These are phyloP conservation scores for Gloeostereum incarnatum DNA, from an alignment of 768 basidiomycete genomes.

Conservation along the genomic window DNA sequence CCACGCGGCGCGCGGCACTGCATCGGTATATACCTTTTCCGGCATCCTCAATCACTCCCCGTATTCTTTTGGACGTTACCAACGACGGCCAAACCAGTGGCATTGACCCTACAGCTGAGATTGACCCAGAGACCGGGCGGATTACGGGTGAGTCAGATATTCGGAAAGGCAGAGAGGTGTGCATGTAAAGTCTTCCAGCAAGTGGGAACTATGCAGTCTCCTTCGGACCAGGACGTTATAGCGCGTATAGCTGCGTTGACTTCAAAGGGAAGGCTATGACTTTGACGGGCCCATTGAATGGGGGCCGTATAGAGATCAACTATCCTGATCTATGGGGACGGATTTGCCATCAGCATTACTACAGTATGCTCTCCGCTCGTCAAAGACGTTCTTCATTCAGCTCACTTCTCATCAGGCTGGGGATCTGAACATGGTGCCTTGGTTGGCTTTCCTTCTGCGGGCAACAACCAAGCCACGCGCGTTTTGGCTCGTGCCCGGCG, in stretches of 20 bases:
- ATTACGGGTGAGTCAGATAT: slow-evolving; percentile 33
- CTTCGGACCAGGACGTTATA: slow-evolving; percentile 52
- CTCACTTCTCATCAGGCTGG: not conserved
- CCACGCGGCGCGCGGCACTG: slow-evolving; percentile 48
- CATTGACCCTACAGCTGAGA: slow-evolving; percentile 33
- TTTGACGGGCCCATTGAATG: slow-evolving; percentile 41
- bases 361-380: slow-evolving; percentile 23
- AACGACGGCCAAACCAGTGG: slow-evolving; percentile 51
- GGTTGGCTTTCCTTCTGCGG: slow-evolving; percentile 36
- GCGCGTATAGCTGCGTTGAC: slow-evolving; percentile 50
- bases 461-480: slow-evolving; percentile 23
- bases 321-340: slow-evolving; percentile 13
- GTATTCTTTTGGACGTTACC: slow-evolving; percentile 51
- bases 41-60: slow-evolving; percentile 32
- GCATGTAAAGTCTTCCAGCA: slow-evolving; percentile 12
- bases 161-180: no score
- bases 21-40: slow-evolving; percentile 56
- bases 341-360: slow-evolving; percentile 30
- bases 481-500: slow-evolving; percentile 56
- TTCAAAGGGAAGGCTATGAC: slow-evolving; percentile 45
- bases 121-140: slow-evolving; percentile 39
- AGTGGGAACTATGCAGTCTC: slow-evolving; percentile 39
- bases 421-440: slow-evolving; percentile 10
- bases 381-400: not conserved
- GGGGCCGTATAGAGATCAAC: slow-evolving; percentile 33